These are phyloP conservation scores for Zangia roseola DNA, from an alignment of 768 basidiomycete genomes.

Conservation along the genomic window DNA sequence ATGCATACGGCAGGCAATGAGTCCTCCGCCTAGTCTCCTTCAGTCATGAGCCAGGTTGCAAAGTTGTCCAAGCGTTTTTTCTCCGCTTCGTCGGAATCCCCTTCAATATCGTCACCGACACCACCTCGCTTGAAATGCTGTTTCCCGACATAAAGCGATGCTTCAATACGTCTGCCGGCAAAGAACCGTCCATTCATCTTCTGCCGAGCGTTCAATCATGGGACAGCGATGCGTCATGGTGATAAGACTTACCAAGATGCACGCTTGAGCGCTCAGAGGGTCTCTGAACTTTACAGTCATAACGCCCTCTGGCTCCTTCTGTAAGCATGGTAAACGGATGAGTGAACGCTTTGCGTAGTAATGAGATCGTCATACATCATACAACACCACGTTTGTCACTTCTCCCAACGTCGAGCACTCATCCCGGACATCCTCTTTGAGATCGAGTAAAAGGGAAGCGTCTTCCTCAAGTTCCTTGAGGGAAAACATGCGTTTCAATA, in stretches of 20 bases:
- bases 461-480: slow-evolving; percentile 84
- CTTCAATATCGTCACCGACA: slow-evolving; percentile 57
- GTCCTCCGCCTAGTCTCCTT: slow-evolving; percentile 53
- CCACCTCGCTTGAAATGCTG: slow-evolving; percentile 81
- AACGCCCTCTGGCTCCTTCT: slow-evolving; percentile 91
- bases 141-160: slow-evolving; percentile 77
- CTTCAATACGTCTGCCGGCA: slow-evolving; percentile 78
- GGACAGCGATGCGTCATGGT: background rate
- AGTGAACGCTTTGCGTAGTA: background rate
- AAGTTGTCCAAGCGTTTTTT: slow-evolving; percentile 86
- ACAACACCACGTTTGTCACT: slow-evolving; percentile 93
- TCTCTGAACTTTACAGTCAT: slow-evolving; percentile 98
- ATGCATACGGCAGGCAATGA: slow-evolving; percentile 9
- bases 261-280: slow-evolving; percentile 89
- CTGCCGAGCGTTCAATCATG: slow-evolving; percentile 35
- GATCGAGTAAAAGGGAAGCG: slow-evolving; percentile 78
- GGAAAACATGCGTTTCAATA: slow-evolving; percentile 95
- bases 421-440: slow-evolving; percentile 95
- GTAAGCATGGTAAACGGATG: slow-evolving; percentile 8
- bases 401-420: slow-evolving; percentile 89
- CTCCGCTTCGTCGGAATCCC: slow-evolving; percentile 71
- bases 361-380: slow-evolving; percentile 67
- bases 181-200: slow-evolving; percentile 97
- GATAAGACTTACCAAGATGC: slow-evolving; percentile 63
- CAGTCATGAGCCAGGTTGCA: slow-evolving; percentile 81